Conservation (phyloP, 148 eudicot genomes). For the Arbutus unedo region DNA sequence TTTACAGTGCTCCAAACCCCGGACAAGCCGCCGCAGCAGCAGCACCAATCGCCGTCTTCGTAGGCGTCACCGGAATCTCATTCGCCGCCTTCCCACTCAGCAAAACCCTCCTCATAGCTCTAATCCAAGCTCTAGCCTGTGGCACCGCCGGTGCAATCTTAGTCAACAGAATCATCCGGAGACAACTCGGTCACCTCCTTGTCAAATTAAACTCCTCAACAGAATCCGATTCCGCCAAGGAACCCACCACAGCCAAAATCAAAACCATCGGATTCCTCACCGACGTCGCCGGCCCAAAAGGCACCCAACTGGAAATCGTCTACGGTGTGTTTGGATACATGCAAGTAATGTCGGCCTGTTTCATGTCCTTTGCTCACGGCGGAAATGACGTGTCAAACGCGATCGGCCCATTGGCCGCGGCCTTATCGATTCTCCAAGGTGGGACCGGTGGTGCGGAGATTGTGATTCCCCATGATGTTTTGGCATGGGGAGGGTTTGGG, state of each 20-base stretch:
- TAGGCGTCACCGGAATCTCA: conserved; percentile 71
- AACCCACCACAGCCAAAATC: conserved; percentile 19
- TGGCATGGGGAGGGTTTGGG: conserved; percentile 98
- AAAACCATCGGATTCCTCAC: conserved; percentile 64
- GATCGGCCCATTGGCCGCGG: conserved; percentile 88
- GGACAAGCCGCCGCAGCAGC: conserved; percentile 96
- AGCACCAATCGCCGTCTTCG: conserved; percentile 79
- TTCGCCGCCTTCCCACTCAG: conserved; percentile 86
- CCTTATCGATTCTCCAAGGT: conserved; percentile 75
- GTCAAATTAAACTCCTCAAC: conserved; percentile 33
- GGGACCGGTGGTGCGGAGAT: conserved; percentile 54
- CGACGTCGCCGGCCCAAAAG: conserved; percentile 84
- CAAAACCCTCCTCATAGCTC: conserved; percentile 50
- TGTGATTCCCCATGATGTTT: conserved; percentile 67
- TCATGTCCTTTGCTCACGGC: conserved; percentile 85
- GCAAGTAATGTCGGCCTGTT: conserved; percentile 88
- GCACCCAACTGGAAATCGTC: conserved; percentile 80
- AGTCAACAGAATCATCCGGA: conserved; percentile 55
- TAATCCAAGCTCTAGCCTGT: conserved; percentile 65
- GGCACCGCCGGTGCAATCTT: conserved; percentile 68
- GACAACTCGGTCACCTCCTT: conserved; percentile 86
- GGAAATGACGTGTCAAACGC: conserved; percentile 99
- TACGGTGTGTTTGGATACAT: conserved; percentile 94
- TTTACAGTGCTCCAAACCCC: conserved; percentile 95
- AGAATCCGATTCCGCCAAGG: conserved; percentile 24